Percentiles rank a stretch among this genome's conserved stretches.
These are phyloP conservation scores for Oldenlandia corymbosa DNA, from an alignment of 257 asterid genomes.

Conservation along the genomic window DNA sequence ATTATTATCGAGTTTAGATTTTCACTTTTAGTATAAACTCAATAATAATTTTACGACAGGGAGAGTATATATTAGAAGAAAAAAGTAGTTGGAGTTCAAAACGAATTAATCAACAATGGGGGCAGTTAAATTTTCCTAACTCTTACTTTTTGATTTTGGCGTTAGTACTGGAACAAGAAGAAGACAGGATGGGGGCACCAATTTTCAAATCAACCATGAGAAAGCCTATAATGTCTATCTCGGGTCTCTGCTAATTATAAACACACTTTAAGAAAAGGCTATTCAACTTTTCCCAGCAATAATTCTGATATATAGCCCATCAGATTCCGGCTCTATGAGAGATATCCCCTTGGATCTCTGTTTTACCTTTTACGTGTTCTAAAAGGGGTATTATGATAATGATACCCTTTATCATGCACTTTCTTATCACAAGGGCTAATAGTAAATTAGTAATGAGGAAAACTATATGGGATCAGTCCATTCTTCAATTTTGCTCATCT, in stretches of 20 bases:
- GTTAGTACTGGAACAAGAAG: slow-evolving; percentile 13
- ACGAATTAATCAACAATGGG: background rate
- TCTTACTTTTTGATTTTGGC: background rate
- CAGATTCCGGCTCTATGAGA: slow-evolving; percentile 9
- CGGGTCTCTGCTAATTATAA: slow-evolving; percentile 13
- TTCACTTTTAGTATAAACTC: too few relatives aligned
- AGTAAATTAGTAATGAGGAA: too few relatives aligned
- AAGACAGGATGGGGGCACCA: slow-evolving; percentile 11
- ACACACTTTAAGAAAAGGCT: slow-evolving; percentile 32
- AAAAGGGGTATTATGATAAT: too few relatives aligned
- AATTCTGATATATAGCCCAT: slow-evolving; percentile 30
- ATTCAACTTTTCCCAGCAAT: slow-evolving; percentile 38
- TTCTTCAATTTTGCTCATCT: too few relatives aligned
- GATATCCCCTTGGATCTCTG: slow-evolving; percentile 7
- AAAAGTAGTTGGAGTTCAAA: background rate
- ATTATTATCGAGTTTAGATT: too few relatives aligned
- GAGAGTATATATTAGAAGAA: too few relatives aligned
- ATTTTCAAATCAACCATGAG: slow-evolving; percentile 26
- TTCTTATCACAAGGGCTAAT: too few relatives aligned
- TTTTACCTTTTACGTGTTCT: slow-evolving; percentile 1
- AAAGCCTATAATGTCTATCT: slow-evolving; percentile 24
- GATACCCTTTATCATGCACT: too few relatives aligned
- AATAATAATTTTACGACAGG: too few relatives aligned
- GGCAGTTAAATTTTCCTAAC: slow-evolving; percentile 1
- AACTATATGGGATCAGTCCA: too few relatives aligned